These are phyloP conservation scores for Viola pubescens DNA, from an alignment of 441 rosid species.

Conservation along the genomic window DNA sequence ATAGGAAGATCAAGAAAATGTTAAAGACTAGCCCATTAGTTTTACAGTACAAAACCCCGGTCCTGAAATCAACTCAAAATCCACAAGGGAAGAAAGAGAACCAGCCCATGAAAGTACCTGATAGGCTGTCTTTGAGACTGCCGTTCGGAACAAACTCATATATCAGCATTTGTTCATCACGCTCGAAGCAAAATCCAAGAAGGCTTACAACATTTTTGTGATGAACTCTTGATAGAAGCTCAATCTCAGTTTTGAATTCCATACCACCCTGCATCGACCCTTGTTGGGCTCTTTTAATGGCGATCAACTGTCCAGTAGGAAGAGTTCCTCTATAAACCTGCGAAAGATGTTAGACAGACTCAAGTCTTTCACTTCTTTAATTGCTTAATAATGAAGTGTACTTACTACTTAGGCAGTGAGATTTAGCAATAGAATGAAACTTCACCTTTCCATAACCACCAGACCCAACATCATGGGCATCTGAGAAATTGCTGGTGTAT, in stretches of 20 bases:
- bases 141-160: slow-evolving; percentile 69
- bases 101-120: slow-evolving; percentile 34
- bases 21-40: too few relatives aligned
- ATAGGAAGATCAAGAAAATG: too few relatives aligned
- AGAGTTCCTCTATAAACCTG: slow-evolving; percentile 74
- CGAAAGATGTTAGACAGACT: neutral
- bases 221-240: slow-evolving; percentile 77
- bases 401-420: too few relatives aligned
- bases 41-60: too few relatives aligned
- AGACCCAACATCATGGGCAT: slow-evolving; percentile 49
- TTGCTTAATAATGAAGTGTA: too few relatives aligned
- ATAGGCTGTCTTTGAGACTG: slow-evolving; percentile 47
- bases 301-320: slow-evolving; percentile 43
- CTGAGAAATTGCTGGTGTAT: slow-evolving; percentile 54
- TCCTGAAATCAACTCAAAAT: too few relatives aligned
- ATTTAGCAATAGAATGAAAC: neutral
- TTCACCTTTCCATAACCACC: slow-evolving; percentile 89
- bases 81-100: too few relatives aligned
- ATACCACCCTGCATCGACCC: slow-evolving; percentile 71
- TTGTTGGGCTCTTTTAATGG: slow-evolving; percentile 71
- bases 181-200: slow-evolving; percentile 58
- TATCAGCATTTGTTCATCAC: slow-evolving; percentile 60
- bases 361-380: neutral
- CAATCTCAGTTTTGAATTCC: slow-evolving; percentile 81
- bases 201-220: slow-evolving; percentile 64